Percentiles rank a stretch among this genome's conserved stretches.
These are phyloP conservation scores for Penicillium cosmopolitanum DNA, from an alignment of 495 filamentous ascomycete genomes.

Conservation along the genomic window DNA sequence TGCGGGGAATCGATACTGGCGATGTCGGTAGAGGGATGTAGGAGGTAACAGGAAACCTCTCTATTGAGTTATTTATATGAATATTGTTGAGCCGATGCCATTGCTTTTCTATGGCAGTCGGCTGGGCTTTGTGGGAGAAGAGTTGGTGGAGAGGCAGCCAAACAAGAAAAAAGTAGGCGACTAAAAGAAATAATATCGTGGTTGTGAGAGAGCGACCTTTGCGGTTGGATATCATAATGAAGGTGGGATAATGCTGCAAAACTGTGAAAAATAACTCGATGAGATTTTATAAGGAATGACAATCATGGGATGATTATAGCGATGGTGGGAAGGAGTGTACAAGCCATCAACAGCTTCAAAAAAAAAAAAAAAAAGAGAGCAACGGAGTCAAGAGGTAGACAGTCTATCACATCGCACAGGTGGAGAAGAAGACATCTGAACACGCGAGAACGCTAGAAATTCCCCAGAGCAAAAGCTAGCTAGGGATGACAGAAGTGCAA, in stretches of 20 bases:
- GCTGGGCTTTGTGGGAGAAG: conserved; percentile 14
- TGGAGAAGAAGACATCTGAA: conserved; percentile 9
- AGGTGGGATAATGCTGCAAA: conserved; percentile 20
- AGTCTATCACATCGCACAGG: background rate
- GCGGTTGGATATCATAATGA: conserved; percentile 37
- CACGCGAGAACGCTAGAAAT: conserved; percentile 4
- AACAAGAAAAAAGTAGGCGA: conserved; percentile 27
- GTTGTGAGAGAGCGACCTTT: conserved; percentile 27
- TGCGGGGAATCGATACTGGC: conserved; percentile 47
- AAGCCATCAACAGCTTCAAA: conserved; percentile 19
- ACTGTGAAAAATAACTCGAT: background rate
- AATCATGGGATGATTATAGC: conserved; percentile 27
- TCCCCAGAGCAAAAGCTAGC: conserved; percentile 1
- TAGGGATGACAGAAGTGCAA: background rate
- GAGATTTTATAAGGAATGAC: conserved; percentile 22
- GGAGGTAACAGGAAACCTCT: conserved; percentile 51
- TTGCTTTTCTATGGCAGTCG: conserved; percentile 16
- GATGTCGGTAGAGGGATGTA: conserved; percentile 53
- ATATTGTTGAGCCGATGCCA: conserved; percentile 19
- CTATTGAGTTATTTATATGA: conserved; percentile 48
- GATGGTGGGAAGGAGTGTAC: conserved; percentile 16
- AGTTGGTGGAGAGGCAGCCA: conserved; percentile 35
- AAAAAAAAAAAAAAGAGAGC: conserved; percentile 4
- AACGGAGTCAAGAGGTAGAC: conserved; percentile 1
- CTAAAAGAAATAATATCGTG: conserved; percentile 18